Conservation (phyloP, 495 filamentous ascomycete species). For the Jackrogersella minutella region DNA sequence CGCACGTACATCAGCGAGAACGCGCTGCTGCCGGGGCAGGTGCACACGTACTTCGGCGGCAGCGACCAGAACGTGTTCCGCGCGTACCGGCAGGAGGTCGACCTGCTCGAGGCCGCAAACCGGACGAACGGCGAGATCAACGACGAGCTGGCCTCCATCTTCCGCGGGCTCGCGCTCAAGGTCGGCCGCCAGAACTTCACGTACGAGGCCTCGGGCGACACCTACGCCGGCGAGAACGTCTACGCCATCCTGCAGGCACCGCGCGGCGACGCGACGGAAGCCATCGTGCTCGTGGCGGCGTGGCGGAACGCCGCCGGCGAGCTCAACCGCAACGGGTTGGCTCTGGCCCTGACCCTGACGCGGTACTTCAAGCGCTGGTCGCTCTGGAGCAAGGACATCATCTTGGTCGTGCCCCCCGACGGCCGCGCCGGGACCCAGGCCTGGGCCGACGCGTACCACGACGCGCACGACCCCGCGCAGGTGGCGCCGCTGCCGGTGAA, state of each 20-base stretch:
- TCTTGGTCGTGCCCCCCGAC: conserved; percentile 87
- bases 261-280: conserved; percentile 96
- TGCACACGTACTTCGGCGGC: conserved; percentile 96
- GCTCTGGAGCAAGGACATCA: conserved; percentile 98
- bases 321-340: conserved; percentile 85
- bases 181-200: conserved; percentile 78
- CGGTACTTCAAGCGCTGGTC: conserved; percentile 98
- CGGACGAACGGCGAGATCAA: conserved; percentile 64
- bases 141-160: conserved; percentile 74
- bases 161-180: conserved; percentile 81
- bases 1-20: conserved; percentile 97
- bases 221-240: conserved; percentile 83
- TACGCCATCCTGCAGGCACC: conserved; percentile 97
- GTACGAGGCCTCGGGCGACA: conserved; percentile 80
- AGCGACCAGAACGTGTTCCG: conserved; percentile 95
- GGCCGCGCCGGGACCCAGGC: conserved; percentile 91
- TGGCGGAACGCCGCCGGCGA: conserved; percentile 85
- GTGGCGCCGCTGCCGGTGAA: conserved; percentile 87
- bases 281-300: conserved; percentile 87
- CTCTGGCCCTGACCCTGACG: conserved; percentile 83
- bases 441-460: conserved; percentile 97
- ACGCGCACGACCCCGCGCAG: conserved; percentile 71
- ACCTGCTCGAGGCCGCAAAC: conserved; percentile 58
- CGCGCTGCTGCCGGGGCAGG: conserved; percentile 92
- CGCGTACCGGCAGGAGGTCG: conserved; percentile 87